Base-by-base conservation (phyloP, 2,329 filamentous ascomycete species). In the Ophiostoma perfectum region DNA sequence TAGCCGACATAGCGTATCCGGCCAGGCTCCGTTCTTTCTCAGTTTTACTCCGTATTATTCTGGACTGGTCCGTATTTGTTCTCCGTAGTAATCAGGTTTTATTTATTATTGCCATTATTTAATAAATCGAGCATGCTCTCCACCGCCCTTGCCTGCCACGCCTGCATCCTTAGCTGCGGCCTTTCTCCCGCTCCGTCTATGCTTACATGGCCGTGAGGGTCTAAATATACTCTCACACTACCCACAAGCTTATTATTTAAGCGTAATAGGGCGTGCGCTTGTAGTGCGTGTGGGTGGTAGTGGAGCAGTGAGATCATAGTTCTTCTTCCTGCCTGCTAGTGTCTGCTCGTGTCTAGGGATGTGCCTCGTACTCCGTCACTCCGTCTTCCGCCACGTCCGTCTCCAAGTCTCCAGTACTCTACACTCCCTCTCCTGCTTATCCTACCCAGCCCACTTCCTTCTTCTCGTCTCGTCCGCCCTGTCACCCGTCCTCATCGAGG, bases 261-360 rank as follows among this genome's bases (percentile, higher is more conserved):
- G 49, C 49, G 49, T 55, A 27, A 11, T 55, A 4, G 7, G 49
- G 8, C n/a, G 8, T 55, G 27, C 18, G 9, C 11, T 6, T 18
- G 27, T 2, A 5, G 14, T 45, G 49, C 27, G 49, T 55, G 58
- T 62, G 58, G 58, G 58, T 62, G 58, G 58, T 11, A 41, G 58
- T 62, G 58, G 58, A 62, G 58, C 58, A 62, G 36, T 62, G 58
- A 62, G 58, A 62, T 62, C 58, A 62, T 62, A 62, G 7, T 8
- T 55, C n/a, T 62, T 7, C 18, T 8, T 27, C 39, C n/a, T n/a
- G n/a, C n/a, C n/a, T n/a, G n/a, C n/a, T 27, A 36, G 58, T 62
- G 58, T 62, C 58, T 2, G 39, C 27, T 27, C 27, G 27, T 27
- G 27, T 27, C 27, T 27, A 27, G 27, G 27, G 27, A 2, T 27